phyloP scores from a whole-genome alignment of 2,329 filamentous ascomycete genomes.

The Parascedosporium putredinis region DNA sequence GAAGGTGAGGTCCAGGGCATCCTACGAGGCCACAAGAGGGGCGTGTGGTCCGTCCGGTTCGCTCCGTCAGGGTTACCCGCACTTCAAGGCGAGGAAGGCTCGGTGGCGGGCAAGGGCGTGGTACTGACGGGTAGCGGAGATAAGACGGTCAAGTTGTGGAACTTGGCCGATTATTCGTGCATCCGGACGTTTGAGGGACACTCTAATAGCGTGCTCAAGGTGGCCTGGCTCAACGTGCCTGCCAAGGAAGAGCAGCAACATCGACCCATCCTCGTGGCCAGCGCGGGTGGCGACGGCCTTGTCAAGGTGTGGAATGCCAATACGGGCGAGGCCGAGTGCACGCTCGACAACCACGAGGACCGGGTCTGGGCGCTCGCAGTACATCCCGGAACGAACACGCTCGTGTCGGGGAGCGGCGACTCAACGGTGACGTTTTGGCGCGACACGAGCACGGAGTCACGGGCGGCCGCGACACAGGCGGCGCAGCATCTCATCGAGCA shows the following conservation, averaged over 20 bases:
- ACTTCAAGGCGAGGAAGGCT: constrained; percentile 60
- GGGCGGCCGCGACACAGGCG: constrained; percentile 61
- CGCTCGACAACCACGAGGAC: constrained; percentile 93
- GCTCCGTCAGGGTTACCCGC: constrained; percentile 67
- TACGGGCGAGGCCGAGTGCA: constrained; percentile 74
- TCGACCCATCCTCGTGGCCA: constrained; percentile 62
- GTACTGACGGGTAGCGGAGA: constrained; percentile 88
- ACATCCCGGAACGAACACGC: constrained; percentile 55
- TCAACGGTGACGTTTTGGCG: constrained; percentile 92
- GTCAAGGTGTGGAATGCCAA: constrained; percentile 94
- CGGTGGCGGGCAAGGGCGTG: constrained; percentile 67
- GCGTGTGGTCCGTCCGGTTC: constrained; percentile 93
- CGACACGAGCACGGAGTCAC: constrained; percentile 76
- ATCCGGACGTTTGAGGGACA: constrained; percentile 92
- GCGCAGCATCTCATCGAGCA: constrained; percentile 78
- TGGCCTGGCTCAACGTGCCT: constrained; percentile 66
- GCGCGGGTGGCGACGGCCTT: constrained; percentile 84
- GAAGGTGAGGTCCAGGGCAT: constrained; percentile 88
- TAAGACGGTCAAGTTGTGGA: constrained; percentile 95
- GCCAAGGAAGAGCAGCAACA: constrained; percentile 38
- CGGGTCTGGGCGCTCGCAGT: constrained; percentile 84
- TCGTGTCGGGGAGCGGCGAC: constrained; percentile 87
- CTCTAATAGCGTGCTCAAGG: constrained; percentile 89
- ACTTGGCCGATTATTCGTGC: constrained; percentile 81
- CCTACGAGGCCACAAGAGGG: constrained; percentile 81